These are phyloP conservation scores for Medicago ruthenica DNA, from an alignment of 306 rosid genomes.

Conservation along the genomic window DNA sequence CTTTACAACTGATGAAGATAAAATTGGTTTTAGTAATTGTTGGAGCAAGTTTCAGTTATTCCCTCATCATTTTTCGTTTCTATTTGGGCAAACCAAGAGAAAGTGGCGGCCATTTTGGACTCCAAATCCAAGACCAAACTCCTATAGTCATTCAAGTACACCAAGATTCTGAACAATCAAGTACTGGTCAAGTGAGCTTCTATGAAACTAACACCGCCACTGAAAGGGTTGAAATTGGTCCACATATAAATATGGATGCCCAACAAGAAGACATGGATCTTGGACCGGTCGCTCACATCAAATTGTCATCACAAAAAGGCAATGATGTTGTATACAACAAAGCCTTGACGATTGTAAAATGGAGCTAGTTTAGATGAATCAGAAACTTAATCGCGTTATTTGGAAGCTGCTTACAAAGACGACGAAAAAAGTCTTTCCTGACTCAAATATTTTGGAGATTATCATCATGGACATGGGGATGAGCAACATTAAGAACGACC, in stretches of 20 bases:
- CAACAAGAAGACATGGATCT: neutral
- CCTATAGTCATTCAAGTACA: neutral
- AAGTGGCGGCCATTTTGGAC: neutral
- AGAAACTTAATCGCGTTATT: too few relatives aligned
- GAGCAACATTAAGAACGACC: too few relatives aligned
- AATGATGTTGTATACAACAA: too few relatives aligned
- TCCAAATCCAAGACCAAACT: neutral
- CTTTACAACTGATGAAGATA: neutral
- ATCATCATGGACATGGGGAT: too few relatives aligned
- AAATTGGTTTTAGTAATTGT: neutral
- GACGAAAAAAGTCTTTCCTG: too few relatives aligned
- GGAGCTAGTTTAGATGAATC: too few relatives aligned
- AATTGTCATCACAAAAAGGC: neutral
- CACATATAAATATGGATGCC: neutral
- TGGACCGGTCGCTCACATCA: neutral
- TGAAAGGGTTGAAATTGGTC: neutral
- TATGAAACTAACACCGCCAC: too few relatives aligned
- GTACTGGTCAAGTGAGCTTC: neutral
- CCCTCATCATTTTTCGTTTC: neutral
- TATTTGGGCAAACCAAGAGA: neutral
- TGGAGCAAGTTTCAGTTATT: neutral
- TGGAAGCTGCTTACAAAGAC: too few relatives aligned
- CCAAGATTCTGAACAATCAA: neutral
- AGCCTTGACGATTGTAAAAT: too few relatives aligned
- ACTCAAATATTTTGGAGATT: too few relatives aligned